Evolutionary conservation across 805 yeast genomes (phyloP), one percentile per base, ranked within the genome.

Genomic region (Teunomyces tritomae): DNA sequence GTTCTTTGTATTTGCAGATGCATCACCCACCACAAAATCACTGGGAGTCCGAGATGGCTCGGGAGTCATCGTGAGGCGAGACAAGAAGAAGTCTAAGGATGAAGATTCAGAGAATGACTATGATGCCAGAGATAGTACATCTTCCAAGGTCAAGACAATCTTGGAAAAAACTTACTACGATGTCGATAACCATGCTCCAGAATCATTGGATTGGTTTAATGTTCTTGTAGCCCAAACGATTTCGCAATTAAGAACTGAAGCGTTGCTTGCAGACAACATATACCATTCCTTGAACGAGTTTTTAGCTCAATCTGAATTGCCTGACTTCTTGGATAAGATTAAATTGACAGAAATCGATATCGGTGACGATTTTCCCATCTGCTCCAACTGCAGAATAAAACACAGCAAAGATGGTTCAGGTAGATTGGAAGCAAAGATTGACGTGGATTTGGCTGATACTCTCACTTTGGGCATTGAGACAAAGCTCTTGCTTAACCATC

Each of bases 191-290:
- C 99, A 94, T 63, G 76, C 83, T 13, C 80, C 97, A 0, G 99
- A 94, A 69, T 86, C 97, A 0, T 70, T 94, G 50, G 99, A 94
- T 64, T 94, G 99, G 99, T 89, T 94, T 65, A 94, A 92, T 54
- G 97, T 94, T 1, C 73, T 94, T 32, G 78, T 94, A 14, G 99
- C 97, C 0, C 97, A 94, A 63, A 84, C 90, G 6, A 83, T 94
- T 24, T 81, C 88, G 28, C 96, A 91, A 53, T 77, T 90, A 51
- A 78, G 99, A 48, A 78, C 84, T n/a, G 98, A 94, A 62, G 98
- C 98, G 0, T 68, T 89, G 48, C 74, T 79, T 36, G 83, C 90
- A 43, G 94, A 94, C 62, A 90, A 89, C 62, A 86, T 94, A 24
- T 83, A 91, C 51, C 85, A 87, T 54, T 83, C 90, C 1, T 71